A percentile compares a stretch with the other conserved stretches of the same genome.
These are phyloP conservation scores for Mycena indigotica DNA, from an alignment of 768 basidiomycete genomes.

Conservation along the genomic window DNA sequence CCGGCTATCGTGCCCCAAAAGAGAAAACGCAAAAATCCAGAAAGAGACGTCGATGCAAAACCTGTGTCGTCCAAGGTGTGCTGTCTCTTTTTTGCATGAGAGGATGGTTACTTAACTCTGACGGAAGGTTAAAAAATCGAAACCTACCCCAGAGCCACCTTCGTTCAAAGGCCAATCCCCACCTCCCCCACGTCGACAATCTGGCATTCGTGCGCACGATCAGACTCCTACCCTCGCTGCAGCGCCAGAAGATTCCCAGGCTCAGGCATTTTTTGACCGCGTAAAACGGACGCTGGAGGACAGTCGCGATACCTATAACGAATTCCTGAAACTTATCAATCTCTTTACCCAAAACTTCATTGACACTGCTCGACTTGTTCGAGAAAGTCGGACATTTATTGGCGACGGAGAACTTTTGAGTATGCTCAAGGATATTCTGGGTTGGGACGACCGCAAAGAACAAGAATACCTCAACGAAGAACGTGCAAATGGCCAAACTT, in stretches of 20 bases:
- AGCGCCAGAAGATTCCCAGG: constrained; percentile 19
- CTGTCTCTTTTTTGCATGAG: constrained; percentile 24
- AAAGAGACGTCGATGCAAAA: constrained; percentile 37
- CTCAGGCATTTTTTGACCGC: constrained; percentile 78
- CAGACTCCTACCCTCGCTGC: constrained; percentile 30
- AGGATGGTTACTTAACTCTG: constrained; percentile 19
- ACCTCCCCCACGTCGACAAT: constrained; percentile 31
- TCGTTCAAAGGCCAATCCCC: constrained; percentile 41
- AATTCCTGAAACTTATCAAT: constrained; percentile 94
- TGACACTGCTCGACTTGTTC: constrained; percentile 79
- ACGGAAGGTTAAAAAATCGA: constrained; percentile 34
- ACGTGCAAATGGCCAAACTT: constrained; percentile 48
- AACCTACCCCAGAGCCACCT: constrained; percentile 37
- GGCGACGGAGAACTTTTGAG: constrained; percentile 78
- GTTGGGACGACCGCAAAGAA: constrained; percentile 80
- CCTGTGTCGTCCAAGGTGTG: constrained; percentile 39
- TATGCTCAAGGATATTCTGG: constrained; percentile 83
- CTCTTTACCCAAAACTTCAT: constrained; percentile 94
- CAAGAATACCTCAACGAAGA: constrained; percentile 54
- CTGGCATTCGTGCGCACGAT: constrained; percentile 14
- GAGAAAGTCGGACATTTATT: constrained; percentile 76
- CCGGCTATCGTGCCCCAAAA: constrained; percentile 58
- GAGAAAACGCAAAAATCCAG: constrained; percentile 65
- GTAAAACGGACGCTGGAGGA: constrained; percentile 70
- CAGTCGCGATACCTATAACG: constrained; percentile 80